Conservation (phyloP, 257 asterid genomes). For the Solanum bulbocastanum region DNA sequence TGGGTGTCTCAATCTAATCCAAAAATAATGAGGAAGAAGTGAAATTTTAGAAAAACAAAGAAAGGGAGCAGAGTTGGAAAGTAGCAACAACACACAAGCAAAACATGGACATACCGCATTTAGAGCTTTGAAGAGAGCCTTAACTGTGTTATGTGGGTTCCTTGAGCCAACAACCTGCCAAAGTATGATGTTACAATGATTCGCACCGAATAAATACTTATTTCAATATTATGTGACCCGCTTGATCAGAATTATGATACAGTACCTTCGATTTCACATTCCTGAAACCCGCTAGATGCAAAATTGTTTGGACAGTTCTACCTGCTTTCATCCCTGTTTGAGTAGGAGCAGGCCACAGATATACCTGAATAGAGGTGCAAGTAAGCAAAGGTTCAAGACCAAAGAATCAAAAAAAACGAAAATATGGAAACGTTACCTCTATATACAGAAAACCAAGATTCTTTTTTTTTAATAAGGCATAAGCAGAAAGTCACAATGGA, state of each 20-base stretch:
- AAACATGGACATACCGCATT: conserved; percentile 50
- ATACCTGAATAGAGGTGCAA: conserved; percentile 36
- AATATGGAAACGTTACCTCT: background rate
- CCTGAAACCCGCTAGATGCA: conserved; percentile 83
- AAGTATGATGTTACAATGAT: conserved; percentile 9
- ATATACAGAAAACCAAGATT: background rate
- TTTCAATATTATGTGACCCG: background rate
- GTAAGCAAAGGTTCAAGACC: background rate
- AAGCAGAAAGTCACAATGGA: background rate
- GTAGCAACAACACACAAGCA: background rate
- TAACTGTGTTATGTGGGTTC: conserved; percentile 89
- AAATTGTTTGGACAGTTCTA: conserved; percentile 67
- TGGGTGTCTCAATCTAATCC: conserved; percentile 71
- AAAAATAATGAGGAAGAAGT: conserved; percentile 4
- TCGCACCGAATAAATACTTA: background rate
- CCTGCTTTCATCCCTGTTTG: conserved; percentile 90
- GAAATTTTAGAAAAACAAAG: background rate
- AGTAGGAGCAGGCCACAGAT: conserved; percentile 92
- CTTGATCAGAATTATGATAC: background rate
- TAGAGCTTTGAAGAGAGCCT: conserved; percentile 86
- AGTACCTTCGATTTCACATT: conserved; percentile 87
- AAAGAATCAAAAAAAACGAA: background rate
- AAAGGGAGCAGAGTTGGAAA: background rate
- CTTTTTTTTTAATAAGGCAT: background rate
- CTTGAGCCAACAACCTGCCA: conserved; percentile 86